phyloP scores from a whole-genome alignment of 768 basidiomycete species.

The Saitozyma podzolica region DNA sequence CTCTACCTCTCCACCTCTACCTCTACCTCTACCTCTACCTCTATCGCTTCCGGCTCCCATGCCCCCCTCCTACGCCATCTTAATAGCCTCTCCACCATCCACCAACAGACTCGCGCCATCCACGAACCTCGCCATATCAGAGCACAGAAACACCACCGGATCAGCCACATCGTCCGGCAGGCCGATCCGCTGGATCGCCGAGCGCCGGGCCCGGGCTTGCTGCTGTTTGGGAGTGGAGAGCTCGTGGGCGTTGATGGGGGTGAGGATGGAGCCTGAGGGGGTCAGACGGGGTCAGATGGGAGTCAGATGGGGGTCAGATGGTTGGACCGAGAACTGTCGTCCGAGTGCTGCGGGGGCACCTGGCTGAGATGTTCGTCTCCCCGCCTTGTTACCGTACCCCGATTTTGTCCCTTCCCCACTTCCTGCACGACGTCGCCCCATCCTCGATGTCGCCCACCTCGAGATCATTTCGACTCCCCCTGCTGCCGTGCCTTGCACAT shows the following conservation, averaged over 20 bases:
- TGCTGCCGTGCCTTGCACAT: no score
- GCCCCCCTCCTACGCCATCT: conserved; percentile 59
- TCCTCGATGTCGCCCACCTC: no score
- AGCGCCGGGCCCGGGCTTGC: conserved; percentile 66
- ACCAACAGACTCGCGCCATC: conserved; percentile 55
- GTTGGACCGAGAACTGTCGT: background rate
- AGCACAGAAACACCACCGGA: conserved; percentile 71
- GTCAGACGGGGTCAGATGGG: background rate
- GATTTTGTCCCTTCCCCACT: background rate
- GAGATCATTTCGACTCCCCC: no score
- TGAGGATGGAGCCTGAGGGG: conserved; percentile 63
- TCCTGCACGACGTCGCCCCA: background rate
- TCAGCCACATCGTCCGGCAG: conserved; percentile 72
- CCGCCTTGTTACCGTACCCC: no score
- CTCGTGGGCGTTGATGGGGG: conserved; percentile 76
- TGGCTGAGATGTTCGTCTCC: no score
- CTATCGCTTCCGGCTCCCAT: no score
- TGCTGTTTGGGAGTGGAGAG: conserved; percentile 66
- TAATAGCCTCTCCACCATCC: conserved; percentile 74
- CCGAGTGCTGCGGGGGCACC: background rate
- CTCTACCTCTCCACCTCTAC: no score
- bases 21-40: no score
- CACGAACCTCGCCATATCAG: conserved; percentile 67
- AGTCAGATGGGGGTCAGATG: no score
- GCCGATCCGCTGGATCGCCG: conserved; percentile 67